Evolutionary conservation across 2,329 filamentous ascomycete species (phyloP), one percentile per base, ranked within the genome.

Genomic region (Paraphoma sp.): DNA sequence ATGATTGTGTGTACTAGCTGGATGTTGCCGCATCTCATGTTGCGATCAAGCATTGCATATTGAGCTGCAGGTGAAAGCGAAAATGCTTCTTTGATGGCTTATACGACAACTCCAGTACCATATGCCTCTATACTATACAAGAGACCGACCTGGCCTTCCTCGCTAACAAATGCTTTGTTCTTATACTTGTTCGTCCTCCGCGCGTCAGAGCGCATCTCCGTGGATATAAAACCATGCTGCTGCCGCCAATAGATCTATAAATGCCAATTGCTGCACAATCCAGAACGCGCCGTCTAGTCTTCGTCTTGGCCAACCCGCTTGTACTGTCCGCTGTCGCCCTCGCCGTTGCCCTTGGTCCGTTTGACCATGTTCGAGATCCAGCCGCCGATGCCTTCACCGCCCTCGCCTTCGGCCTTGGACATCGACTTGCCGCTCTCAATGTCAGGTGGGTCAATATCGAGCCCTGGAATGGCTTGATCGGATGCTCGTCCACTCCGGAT

Each of bases 371-470:
- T 86, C 44, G 84, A 86, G 64, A 91, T 89, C 88, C 89, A 91
- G 12, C 87, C 87, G 14, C 87, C 86, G 51, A 90, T 78, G 4
- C 88, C 87, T 66, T 89, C 85, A 14, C 58, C 71, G 62, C 63
- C 70, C 54, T 67, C 69, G 45, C 62, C 62, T 47, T 70, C 69
- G 4, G 67, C 61, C 46, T 67, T 69, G 14, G 65, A 50, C 36
- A 67, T 56, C 10, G 67, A 57, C 71, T 85, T 86, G 51, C 82
- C 82, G 57, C 82, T 81, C 41, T 79, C 82, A 42, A 86, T 81
- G 48, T 87, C 83, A 1, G 92, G 91, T 5, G 92, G 90, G 41
- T 96, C 88, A 54, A 97, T 90, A 67, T 92, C 87, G 54, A 97
- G 82, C 8, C 90, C 89, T 1, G 93, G 92, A 56, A 97, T 93